Conservation (phyloP, 2,329 filamentous ascomycete genomes). For the Ilyonectria mors-panacis region DNA sequence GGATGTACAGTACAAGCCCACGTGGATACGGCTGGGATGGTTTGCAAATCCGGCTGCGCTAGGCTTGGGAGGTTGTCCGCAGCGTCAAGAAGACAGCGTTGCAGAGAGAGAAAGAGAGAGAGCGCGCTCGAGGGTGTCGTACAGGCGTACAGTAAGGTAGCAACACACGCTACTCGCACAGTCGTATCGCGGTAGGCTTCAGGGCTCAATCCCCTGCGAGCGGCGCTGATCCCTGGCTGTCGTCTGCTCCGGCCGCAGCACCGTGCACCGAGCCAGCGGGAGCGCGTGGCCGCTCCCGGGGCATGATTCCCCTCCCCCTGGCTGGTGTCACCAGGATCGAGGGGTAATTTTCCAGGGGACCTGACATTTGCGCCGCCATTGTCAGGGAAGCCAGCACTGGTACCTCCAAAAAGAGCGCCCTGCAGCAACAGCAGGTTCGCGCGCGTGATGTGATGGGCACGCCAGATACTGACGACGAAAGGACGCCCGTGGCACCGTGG, state of each 20-base stretch:
- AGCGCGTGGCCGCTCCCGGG: not conserved
- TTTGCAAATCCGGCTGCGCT: conserved; percentile 28
- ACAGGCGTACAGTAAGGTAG: not conserved
- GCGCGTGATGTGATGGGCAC: not conserved
- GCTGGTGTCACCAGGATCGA: conserved; percentile 3
- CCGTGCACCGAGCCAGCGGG: not conserved
- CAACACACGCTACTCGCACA: not conserved
- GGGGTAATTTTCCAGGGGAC: not conserved
- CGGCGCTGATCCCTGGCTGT: not conserved
- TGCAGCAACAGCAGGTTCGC: not conserved
- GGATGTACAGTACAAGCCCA: conserved; percentile 19
- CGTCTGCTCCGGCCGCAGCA: not conserved
- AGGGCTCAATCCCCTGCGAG: not conserved
- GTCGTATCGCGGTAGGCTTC: not conserved
- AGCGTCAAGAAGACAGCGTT: not conserved
- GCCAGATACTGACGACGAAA: not conserved
- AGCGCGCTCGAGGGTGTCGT: too few relatives aligned
- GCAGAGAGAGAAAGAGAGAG: not conserved
- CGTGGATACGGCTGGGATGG: conserved; percentile 40
- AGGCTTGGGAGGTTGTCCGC: conserved; percentile 9
- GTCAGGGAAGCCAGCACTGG: not conserved
- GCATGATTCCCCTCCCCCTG: not conserved
- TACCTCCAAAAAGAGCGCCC: too few relatives aligned
- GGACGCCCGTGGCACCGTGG: too few relatives aligned
- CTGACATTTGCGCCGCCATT: not conserved